A percentile compares a stretch with the other conserved stretches of the same genome.
Conservation (phyloP, 371 early-diverging fungal genomes). For the Umbelopsis sp. region DNA sequence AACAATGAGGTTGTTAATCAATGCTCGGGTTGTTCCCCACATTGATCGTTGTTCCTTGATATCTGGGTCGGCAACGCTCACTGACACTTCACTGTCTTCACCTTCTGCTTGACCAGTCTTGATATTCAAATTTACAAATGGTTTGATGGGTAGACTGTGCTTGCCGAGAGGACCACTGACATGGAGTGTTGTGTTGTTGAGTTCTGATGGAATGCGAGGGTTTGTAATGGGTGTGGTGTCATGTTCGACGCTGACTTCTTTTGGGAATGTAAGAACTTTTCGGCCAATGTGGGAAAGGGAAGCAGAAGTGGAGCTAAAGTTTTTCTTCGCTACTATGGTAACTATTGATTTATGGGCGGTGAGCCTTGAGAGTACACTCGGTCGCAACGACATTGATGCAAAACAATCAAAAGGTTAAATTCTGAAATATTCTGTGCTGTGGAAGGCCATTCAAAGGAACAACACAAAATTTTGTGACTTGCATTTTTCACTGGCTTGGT, state of each 20-base stretch:
- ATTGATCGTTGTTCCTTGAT: constrained; percentile 80
- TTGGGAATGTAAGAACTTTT: constrained; percentile 65
- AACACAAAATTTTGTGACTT: constrained; percentile 14
- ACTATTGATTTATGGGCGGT: background rate
- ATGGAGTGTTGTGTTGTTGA: constrained; percentile 66
- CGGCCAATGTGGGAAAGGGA: constrained; percentile 75
- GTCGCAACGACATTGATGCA: background rate
- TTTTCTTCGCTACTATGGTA: constrained; percentile 16
- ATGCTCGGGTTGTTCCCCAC: constrained; percentile 97
- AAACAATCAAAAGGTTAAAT: background rate
- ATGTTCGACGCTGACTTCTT: constrained; percentile 67
- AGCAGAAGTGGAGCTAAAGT: constrained; percentile 52
- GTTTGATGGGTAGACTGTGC: constrained; percentile 76
- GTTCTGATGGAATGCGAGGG: constrained; percentile 64
- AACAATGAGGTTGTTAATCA: constrained; percentile 82
- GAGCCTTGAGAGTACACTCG: background rate
- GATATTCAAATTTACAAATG: constrained; percentile 72
- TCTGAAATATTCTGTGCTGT: background rate
- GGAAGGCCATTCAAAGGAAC: background rate
- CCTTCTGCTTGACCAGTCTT: constrained; percentile 34
- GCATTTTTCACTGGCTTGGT: background rate
- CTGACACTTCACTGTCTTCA: constrained; percentile 57
- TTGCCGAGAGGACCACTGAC: constrained; percentile 87
- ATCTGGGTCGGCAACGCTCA: constrained; percentile 64
- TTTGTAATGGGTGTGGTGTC: constrained; percentile 57